Evolutionary conservation across 2,329 filamentous ascomycete species (phyloP), one percentile per base, ranked within the genome.

Genomic region (Sporothrix humicola): DNA sequence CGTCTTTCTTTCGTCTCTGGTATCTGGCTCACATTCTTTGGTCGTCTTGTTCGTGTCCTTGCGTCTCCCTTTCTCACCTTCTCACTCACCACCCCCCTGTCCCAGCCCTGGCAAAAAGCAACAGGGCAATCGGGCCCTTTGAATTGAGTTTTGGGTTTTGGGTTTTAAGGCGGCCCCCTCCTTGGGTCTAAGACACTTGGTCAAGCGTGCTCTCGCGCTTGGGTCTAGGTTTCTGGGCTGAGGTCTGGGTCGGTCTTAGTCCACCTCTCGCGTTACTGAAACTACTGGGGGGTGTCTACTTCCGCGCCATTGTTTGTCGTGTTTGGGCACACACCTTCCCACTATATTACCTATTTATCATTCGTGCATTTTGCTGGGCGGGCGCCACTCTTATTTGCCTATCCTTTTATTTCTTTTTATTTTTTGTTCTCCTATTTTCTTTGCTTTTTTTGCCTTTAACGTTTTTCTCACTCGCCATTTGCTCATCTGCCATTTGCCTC

Each of bases 291-390:
- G 9, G 17, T 66, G 66, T 20, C 26, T 46, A 4, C 42, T 37
- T 37, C 65, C 37, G 20, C 46, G 44, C 61, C 20, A 37, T 42
- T 23, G 23, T 59, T 23, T 20, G 31, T 37, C 2, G 31, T 37
- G 52, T 23, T 26, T 54, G 31, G n/a, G 5, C n/a, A 69, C 46
- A n/a, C 15, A 37, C 23, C 13, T 46, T 5, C 5, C 31, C 31
- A 5, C 31, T n/a, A 3, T 26, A 26, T 37, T 37, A 37, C 31
- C 31, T 37, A 37, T 37, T 72, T 72, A 72, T 54, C 71, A 56
- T 72, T 72, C 71, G 59, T 72, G 52, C 59, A 58, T 65, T 63
- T 66, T 65, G 48, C 66, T 54, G 15, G 66, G 48, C 13, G 48
- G 66, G 26, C 66, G 17, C 48, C 26, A 66, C 42, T 26, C 44